These are phyloP conservation scores for Ustilago crameri DNA, from an alignment of 1,284 basidiomycete genomes.

Conservation along the genomic window DNA sequence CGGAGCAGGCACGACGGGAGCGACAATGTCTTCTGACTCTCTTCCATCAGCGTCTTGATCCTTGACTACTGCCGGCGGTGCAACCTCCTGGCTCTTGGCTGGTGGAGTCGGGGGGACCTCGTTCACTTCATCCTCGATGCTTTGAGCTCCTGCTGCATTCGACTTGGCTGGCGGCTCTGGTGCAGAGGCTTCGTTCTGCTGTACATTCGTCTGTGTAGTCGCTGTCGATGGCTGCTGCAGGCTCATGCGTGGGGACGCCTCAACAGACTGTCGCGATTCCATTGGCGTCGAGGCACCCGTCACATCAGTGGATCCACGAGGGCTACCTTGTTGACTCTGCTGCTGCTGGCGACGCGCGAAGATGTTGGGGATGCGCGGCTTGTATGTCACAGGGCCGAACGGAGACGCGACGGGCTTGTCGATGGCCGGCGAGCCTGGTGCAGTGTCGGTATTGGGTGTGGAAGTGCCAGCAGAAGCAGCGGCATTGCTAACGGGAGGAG, in stretches of 20 bases:
- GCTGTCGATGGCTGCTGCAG: conserved; percentile 15
- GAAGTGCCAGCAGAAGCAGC: conserved; percentile 21
- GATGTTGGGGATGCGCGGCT: conserved; percentile 44
- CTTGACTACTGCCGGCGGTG: conserved; percentile 4
- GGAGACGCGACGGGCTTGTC: conserved; percentile 33
- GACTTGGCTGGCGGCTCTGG: conserved; percentile 9
- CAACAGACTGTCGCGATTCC: conserved; percentile 17
- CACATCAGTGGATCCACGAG: conserved; percentile 30
- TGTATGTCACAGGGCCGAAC: conserved; percentile 43
- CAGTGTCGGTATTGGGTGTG: conserved; percentile 24
- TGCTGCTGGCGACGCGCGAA: conserved; percentile 49
- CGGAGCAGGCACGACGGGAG: conserved; percentile 30
- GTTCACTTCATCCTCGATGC: conserved; percentile 33
- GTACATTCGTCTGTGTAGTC: not conserved
- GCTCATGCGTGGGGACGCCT: conserved; percentile 35
- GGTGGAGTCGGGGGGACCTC: conserved; percentile 34
- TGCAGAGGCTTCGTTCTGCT: not conserved
- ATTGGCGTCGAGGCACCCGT: conserved; percentile 9
- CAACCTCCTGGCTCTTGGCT: conserved; percentile 16
- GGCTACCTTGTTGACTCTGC: conserved; percentile 26
- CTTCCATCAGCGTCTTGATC: conserved; percentile 19
- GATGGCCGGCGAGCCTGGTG: conserved; percentile 29
- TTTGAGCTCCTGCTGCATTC: conserved; percentile 11
- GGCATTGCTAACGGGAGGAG: conserved; percentile 17
- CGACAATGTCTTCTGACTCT: conserved; percentile 34